Evolutionary conservation across 1,139 yeast genomes (phyloP).

Genomic region (Wickerhamomyces sp.): DNA sequence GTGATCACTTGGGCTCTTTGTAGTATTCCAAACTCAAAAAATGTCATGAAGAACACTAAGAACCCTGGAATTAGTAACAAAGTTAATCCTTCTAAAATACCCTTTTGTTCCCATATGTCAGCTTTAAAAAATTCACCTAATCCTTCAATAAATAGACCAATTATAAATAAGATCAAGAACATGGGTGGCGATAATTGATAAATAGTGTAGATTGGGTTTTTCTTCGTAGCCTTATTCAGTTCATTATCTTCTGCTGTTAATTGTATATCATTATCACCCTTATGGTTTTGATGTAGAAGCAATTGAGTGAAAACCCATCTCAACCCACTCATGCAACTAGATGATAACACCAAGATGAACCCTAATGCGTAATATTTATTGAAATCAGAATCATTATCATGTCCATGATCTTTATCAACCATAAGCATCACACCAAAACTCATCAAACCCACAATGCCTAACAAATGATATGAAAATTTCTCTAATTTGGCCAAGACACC

Average conservation of each 20-base stretch:
- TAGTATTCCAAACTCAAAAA: constrained; percentile 80
- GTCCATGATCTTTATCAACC: constrained; percentile 49
- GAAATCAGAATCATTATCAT: constrained; percentile 18
- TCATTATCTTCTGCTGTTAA: constrained; percentile 2
- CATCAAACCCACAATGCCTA: constrained; percentile 72
- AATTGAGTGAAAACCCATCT: constrained; percentile 95
- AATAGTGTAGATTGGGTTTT: constrained; percentile 80
- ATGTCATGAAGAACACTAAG: constrained; percentile 84
- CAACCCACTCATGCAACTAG: constrained; percentile 81
- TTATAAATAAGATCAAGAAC: constrained; percentile 54
- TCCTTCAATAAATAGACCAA: constrained; percentile 69
- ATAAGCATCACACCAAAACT: constrained; percentile 79
- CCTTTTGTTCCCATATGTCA: constrained; percentile 59
- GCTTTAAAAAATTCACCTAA: constrained; percentile 47
- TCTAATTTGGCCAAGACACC: constrained; percentile 80
- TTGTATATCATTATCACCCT: constrained; percentile 9
- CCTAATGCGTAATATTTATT: constrained; percentile 43
- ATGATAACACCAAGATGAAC: constrained; percentile 64
- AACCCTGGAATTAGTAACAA: constrained; percentile 77
- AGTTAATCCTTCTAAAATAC: constrained; percentile 48
- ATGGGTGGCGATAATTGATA: constrained; percentile 82
- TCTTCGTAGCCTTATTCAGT: constrained; percentile 18
- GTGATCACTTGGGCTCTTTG: constrained; percentile 84
- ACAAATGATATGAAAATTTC: constrained; percentile 58
- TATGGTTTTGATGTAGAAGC: constrained; percentile 59